These are phyloP conservation scores for Scheffersomyces cryptocercus DNA, from an alignment of 1,139 yeast species.

Conservation along the genomic window DNA sequence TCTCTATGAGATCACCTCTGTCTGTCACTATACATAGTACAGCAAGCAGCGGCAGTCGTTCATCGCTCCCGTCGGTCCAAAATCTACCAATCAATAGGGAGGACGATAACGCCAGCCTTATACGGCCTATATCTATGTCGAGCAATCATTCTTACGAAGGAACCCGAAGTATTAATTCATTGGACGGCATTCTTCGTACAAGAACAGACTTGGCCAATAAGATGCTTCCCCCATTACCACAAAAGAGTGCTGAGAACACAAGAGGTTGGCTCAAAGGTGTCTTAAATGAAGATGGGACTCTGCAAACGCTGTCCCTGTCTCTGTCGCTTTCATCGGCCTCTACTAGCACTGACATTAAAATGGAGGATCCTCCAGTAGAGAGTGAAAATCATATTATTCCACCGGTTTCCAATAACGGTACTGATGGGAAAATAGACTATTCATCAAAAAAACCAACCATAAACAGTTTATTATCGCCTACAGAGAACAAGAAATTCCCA, in stretches of 20 bases:
- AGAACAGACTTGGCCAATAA: background rate
- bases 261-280: conserved; percentile 15
- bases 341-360: background rate
- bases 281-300: conserved; percentile 7
- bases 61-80: background rate
- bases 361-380: background rate
- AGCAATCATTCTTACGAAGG: background rate
- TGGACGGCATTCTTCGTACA: background rate
- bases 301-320: background rate
- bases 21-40: background rate
- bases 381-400: background rate
- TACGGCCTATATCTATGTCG: background rate
- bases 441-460: conserved; percentile 38
- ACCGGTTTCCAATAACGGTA: conserved; percentile 1
- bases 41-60: background rate
- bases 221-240: conserved; percentile 1
- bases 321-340: background rate
- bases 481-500: background rate
- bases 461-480: conserved; percentile 33
- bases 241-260: conserved; percentile 5
- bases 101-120: background rate
- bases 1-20: conserved; percentile 1
- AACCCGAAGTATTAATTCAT: background rate
- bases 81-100: background rate
- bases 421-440: conserved; percentile 2